Percentiles rank a stretch among this genome's conserved stretches.
phyloP scores from a whole-genome alignment of 2,329 filamentous ascomycete genomes.

The Ambrosiella xylebori region DNA sequence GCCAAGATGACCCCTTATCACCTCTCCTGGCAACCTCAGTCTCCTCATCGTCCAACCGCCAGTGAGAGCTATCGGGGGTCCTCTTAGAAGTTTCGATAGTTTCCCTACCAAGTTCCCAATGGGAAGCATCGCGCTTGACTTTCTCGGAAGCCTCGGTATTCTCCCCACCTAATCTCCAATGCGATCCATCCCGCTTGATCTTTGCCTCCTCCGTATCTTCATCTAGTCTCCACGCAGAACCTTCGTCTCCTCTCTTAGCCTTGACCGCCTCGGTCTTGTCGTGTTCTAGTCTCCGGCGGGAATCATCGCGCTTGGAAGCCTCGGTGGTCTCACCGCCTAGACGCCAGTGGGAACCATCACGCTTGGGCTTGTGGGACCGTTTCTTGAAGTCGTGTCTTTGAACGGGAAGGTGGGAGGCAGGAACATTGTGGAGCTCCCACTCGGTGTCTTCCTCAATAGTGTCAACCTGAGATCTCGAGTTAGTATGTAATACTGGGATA shows the following conservation, averaged over 20 bases:
- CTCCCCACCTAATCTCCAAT: neutral
- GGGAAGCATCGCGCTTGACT: neutral
- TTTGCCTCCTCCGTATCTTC: neutral
- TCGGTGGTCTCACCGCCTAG: neutral
- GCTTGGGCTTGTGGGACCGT: neutral
- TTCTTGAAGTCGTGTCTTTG: neutral
- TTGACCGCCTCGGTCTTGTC: neutral
- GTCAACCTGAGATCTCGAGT: conserved; percentile 2
- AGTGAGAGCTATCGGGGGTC: neutral
- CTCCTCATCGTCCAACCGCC: neutral
- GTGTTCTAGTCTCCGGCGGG: neutral
- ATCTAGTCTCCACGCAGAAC: conserved; percentile 4
- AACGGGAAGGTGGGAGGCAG: neutral
- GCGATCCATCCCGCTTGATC: neutral
- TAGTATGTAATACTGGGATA: neutral
- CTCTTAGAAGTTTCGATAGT: neutral
- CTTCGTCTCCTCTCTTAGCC: neutral
- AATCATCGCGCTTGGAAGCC: neutral
- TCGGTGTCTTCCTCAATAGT: conserved; percentile 5
- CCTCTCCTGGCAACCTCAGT: neutral
- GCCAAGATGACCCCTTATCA: neutral
- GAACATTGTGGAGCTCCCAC: conserved; percentile 3
- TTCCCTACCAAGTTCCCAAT: neutral
- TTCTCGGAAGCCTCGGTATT: neutral
- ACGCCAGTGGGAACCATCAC: neutral